These are phyloP conservation scores for Pseudomassariella vexata DNA, from an alignment of 2,329 filamentous ascomycete genomes.

Conservation along the genomic window DNA sequence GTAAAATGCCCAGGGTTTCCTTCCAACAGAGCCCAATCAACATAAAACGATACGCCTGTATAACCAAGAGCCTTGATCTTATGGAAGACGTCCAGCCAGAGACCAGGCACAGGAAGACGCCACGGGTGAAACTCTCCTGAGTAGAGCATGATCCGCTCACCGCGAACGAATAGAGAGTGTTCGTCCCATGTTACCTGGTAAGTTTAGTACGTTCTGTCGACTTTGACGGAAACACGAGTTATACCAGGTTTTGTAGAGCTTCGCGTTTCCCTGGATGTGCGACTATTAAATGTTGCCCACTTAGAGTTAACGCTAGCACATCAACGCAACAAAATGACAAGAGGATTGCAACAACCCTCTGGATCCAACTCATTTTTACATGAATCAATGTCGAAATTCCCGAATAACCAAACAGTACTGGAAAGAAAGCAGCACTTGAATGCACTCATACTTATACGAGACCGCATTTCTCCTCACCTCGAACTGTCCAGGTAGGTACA, in stretches of 20 bases:
- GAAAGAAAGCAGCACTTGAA: not conserved
- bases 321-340: not conserved
- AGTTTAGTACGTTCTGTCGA: not conserved
- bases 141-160: slow-evolving; percentile 62
- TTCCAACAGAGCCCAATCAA: slow-evolving; percentile 73
- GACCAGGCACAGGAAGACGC: slow-evolving; percentile 35
- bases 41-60: slow-evolving; percentile 74
- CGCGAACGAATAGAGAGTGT: slow-evolving; percentile 58
- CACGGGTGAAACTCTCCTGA: slow-evolving; percentile 64
- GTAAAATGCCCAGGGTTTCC: slow-evolving; percentile 64
- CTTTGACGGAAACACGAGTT: not conserved
- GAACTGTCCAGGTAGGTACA: not conserved
- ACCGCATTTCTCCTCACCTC: not conserved
- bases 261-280: slow-evolving; percentile 2
- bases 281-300: slow-evolving; percentile 2
- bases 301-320: not conserved
- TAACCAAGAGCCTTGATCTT: slow-evolving; percentile 80
- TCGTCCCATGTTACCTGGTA: slow-evolving; percentile 57
- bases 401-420: not conserved
- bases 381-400: not conserved
- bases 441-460: not conserved
- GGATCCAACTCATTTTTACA: not conserved
- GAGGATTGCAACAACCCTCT: not conserved
- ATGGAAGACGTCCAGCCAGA: slow-evolving; percentile 68
- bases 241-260: slow-evolving; percentile 3